Evolutionary conservation across 2,329 filamentous ascomycete species (phyloP).

Genomic region (Penicillium sp.): DNA sequence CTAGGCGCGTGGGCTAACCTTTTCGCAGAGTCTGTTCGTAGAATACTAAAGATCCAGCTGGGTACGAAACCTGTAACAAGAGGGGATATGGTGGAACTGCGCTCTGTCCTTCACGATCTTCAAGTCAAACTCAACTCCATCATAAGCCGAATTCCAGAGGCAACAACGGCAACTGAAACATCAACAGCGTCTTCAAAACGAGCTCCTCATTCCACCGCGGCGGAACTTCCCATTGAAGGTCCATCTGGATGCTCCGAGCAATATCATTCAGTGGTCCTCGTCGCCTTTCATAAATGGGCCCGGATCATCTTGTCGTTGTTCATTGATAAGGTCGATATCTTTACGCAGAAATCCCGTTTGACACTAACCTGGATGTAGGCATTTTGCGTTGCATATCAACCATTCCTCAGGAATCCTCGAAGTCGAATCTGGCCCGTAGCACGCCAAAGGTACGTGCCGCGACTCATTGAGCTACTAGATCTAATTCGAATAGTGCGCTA

Average conservation of each 20-base stretch:
- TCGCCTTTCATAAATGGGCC: conserved; percentile 49
- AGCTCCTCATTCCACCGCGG: conserved; percentile 24
- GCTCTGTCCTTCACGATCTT: conserved; percentile 41
- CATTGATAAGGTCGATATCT: conserved; percentile 40
- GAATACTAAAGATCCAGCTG: conserved; percentile 45
- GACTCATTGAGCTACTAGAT: neutral
- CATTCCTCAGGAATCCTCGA: conserved; percentile 49
- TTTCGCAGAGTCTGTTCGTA: conserved; percentile 41
- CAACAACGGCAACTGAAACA: conserved; percentile 20
- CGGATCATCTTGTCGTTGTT: conserved; percentile 45
- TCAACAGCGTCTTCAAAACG: conserved; percentile 18
- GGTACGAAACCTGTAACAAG: conserved; percentile 44
- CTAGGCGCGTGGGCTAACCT: neutral
- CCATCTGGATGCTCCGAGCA: conserved; percentile 40
- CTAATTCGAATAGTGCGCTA: conserved; percentile 38
- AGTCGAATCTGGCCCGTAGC: conserved; percentile 48
- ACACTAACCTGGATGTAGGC: conserved; percentile 29
- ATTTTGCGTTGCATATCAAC: conserved; percentile 49
- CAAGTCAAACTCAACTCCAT: conserved; percentile 43
- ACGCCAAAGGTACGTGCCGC: conserved; percentile 38
- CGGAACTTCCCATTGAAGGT: conserved; percentile 37
- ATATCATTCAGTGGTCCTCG: conserved; percentile 44
- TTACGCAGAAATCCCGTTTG: neutral
- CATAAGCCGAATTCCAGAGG: conserved; percentile 43
- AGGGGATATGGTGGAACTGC: conserved; percentile 45